Base-by-base conservation (phyloP, 345 rosid genomes). In the Acer campestre region DNA sequence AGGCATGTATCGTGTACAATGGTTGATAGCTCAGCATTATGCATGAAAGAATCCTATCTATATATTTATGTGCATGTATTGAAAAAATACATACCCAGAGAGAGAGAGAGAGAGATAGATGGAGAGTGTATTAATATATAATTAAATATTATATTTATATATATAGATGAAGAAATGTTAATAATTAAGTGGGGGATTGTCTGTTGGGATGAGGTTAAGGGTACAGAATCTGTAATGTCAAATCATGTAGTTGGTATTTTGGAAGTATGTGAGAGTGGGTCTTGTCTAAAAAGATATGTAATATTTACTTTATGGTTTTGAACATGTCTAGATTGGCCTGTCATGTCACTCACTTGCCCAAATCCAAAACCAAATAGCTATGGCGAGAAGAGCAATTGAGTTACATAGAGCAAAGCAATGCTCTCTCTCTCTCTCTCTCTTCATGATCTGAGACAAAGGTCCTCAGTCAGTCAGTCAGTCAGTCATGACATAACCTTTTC, bases 151-250 rank as follows among this genome's bases (percentile, higher is more conserved):
- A 49, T 49, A 11, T 49, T 3, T 13, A 49, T 49, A 12, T 3
- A 49, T 49, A 12, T 49, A 49, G 4, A 13, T 49, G 16, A 49
- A 2, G 55, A 51, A 56, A 22, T 14, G 23, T 10, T 12, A 25
- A n/a, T 31, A 35, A 3, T 35, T 35, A 35, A 35, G 38, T 35
- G 38, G 38, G 38, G 38, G 38, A 4, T 35, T 59, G 29, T 59
- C 66, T 18, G 49, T 9, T 31, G 74, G 46, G 51, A 51, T 48
- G 29, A 68, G 73, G 61, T 16, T 17, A 22, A 46, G 65, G 71
- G 67, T 77, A 84, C 84, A 94, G 97, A 94, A 94, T 92, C 98
- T 89, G 98, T 88, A 89, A 88, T 80, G 97, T 94, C 98, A 91
- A 90, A 93, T 93, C 98, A 85, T 86, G 87, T 75, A 84, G 93